phyloP scores from a whole-genome alignment of 2,329 filamentous ascomycete species.

The Colletotrichum horii region DNA sequence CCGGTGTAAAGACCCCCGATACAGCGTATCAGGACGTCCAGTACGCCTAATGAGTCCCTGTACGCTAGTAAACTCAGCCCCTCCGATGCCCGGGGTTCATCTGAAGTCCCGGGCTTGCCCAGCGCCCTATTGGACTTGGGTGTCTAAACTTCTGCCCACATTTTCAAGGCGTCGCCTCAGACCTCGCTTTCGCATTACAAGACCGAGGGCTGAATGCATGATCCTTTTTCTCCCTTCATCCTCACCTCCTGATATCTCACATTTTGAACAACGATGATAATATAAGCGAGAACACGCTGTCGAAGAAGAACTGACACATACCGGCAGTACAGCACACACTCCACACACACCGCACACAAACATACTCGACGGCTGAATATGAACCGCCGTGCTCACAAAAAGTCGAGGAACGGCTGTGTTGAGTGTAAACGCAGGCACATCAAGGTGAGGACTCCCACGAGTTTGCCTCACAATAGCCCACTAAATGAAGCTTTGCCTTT shows the following conservation, averaged over 20 bases:
- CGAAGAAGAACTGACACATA: not conserved
- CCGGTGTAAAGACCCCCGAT: not conserved
- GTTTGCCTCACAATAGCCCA: not conserved
- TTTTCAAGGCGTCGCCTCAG: not conserved
- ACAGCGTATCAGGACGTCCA: not conserved
- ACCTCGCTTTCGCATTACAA: not conserved
- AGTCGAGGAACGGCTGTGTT: conserved; percentile 34
- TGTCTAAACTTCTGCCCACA: not conserved
- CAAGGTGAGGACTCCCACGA: conserved; percentile 26
- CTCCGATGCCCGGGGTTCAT: not conserved
- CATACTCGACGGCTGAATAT: not conserved
- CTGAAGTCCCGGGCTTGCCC: not conserved
- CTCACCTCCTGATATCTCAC: not conserved
- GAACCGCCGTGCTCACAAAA: conserved; percentile 28
- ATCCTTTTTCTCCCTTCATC: not conserved
- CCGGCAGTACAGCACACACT: not conserved
- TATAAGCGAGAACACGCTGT: not conserved
- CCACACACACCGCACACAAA: not conserved
- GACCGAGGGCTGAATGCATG: not conserved
- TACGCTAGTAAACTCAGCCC: not conserved
- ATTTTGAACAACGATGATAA: not conserved
- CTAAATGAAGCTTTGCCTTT: not conserved
- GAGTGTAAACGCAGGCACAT: conserved; percentile 37
- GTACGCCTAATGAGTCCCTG: not conserved
- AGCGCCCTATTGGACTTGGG: not conserved